Evolutionary conservation across 208 protist species (phyloP), one percentile per base, ranked within the genome.

Genomic region (Leishmania guyanensis): DNA sequence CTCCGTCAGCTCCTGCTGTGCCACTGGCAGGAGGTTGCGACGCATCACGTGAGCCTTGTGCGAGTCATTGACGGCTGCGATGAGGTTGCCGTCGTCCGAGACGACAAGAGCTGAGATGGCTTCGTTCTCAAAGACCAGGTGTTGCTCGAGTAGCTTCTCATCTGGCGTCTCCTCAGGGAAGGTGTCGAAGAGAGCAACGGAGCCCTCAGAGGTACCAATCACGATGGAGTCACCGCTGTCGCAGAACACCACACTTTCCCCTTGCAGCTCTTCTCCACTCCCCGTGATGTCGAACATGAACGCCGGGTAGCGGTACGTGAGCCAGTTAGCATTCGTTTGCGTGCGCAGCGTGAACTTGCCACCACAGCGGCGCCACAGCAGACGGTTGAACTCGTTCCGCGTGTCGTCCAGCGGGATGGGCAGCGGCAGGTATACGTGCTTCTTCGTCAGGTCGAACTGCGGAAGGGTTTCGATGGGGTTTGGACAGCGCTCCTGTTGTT

Each of bases 381-480:
- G 62, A 26, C 93, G 87, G 80, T 94, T 93, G 82, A 96, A 91
- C 60, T 87, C 83, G 69, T 94, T 95, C 20, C 91, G 84, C 46
- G 87, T 93, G 46, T 92, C 84, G 56, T 96, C 92, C 26, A 91
- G 84, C 43, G 94, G 89, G 12, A 83, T 78, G 43, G 89, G 82
- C 17, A 81, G 82, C 12, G 92, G 91, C 33, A 92, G 76, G 78
- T 96, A 97, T 22, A 96, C 88, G 85, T 95, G 91, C 78, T 85
- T 91, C 78, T 93, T 93, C 17, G 92, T 90, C 54, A 97, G 83
- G 75, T 97, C 92, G 79, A 97, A 96, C 83, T 92, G 86, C 58
- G 94, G 94, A n/a, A 97, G 88, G 2, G 94, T 97, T 69, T 94
- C 92, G 75, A 97, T 97, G 39, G 92, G 93, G 65, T 95, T 96